Base-by-base conservation (phyloP, 202 grass and related monocot species). In the Eragrostis tef region DNA sequence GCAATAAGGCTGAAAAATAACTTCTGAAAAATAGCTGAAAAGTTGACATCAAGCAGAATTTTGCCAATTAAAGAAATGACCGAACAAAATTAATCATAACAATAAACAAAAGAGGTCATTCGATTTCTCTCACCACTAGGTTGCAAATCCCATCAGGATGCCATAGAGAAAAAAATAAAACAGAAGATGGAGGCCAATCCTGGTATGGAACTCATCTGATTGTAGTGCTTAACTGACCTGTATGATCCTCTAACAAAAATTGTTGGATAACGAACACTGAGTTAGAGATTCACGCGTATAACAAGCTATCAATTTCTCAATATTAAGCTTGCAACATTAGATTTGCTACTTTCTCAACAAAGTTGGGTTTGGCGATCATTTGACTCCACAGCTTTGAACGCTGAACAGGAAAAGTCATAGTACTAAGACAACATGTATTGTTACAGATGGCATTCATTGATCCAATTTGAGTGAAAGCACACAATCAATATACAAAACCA, bases 281-380 rank as follows among this genome's bases (percentile, higher is more conserved):
- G n/a, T n/a, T 25, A 56, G 59, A 67, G 44, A 71, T 2, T 11
- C 22, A 17, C 36, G 64, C 6, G 8, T 39, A 58, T 10, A 64
- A 49, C 7, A 15, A 42, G 19, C 42, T 61, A 49, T 66, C 19
- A 68, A 48, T 53, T 85, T 11, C 34, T 57, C 24, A 56, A 25
- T n/a, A 16, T 60, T 77, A 75, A 77, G 19, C 0, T 61, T 61
- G 29, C 29, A 65, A 34, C 34, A 79, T 3, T 26, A 75, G 14
- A 56, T 31, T 80, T 67, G 81, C 36, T 31, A 68, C 60, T 60
- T 86, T 57, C 21, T 11, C 3, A 70, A 76, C 44, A 51, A 52
- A 67, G 39, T 26, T 48, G 19, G 41, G 66, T 68, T 67, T 86
- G 77, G 69, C 48, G 26, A 81, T 47, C 81, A 36, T 77, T 77